Base-by-base conservation (phyloP, 2,329 filamentous ascomycete genomes). In the Trichoderma cornu-damae region DNA sequence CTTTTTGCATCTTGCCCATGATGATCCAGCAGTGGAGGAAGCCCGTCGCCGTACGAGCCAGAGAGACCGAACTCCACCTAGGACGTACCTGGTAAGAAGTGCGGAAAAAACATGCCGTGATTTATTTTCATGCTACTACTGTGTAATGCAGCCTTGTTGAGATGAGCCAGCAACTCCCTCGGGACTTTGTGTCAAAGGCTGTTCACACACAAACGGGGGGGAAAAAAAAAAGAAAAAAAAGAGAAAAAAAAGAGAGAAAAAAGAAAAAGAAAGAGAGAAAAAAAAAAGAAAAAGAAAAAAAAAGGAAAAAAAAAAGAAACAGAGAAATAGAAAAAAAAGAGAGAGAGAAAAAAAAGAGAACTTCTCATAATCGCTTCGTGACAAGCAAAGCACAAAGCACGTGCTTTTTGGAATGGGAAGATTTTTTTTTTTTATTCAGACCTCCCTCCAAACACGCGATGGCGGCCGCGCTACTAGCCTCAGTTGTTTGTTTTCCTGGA, bases 91-190 rank as follows among this genome's bases (percentile, higher is more conserved):
- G 5, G 22, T 18, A 18, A 14, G 26, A n/a, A 42, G 35, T 30
- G 4, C 11, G 4, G 24, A 16, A 28, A 20, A 9, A 35, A 34
- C 16, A 20, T 44, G 24, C 22, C 38, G 22, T 40, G 34, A n/a
- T 26, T 26, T 46, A 35, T 7, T 42, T 37, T 46, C 48, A 58
- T 52, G n/a, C n/a, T n/a, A n/a, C n/a, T n/a, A n/a, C n/a, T n/a
- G n/a, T n/a, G n/a, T n/a, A n/a, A 58, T 58, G 55, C 38, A 58
- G 35, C 47, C 47, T 46, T 58, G 38, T 16, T 47, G 44, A 28
- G 35, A 34, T 42, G 48, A 46, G 34, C 14, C 32, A 26, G 48
- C 55, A 26, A 14, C 28, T 16, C 24, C 47, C 32, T 52, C 24
- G 30, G 24, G 16, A n/a, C 38, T 38, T 46, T 38, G 40, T 28